Percentiles rank a stretch among this genome's conserved stretches.
phyloP scores from a whole-genome alignment of 345 rosid genomes.

The Dimocarpus longan region DNA sequence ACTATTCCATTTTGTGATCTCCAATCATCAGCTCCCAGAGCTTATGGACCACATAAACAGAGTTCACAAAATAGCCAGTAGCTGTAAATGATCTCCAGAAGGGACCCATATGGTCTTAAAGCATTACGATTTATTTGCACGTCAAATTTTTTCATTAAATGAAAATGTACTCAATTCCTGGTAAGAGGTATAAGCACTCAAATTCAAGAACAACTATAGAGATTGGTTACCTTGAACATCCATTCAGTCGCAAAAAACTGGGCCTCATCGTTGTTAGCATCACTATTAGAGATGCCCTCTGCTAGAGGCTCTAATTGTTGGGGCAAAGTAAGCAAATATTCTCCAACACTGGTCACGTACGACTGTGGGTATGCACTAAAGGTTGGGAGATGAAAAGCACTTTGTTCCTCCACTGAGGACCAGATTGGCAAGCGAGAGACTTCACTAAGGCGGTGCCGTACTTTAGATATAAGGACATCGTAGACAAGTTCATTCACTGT shows the following conservation, averaged over 20 bases:
- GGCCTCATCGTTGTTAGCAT: slow-evolving; percentile 79
- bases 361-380: slow-evolving; percentile 96
- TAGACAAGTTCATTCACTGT: slow-evolving; percentile 92
- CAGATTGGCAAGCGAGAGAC: slow-evolving; percentile 83
- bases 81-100: neutral
- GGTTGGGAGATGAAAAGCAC: slow-evolving; percentile 79
- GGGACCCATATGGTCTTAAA: neutral
- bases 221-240: slow-evolving; percentile 91
- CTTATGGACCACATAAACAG: neutral
- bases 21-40: no score
- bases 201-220: neutral
- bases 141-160: neutral
- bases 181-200: neutral
- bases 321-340: slow-evolving; percentile 96
- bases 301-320: slow-evolving; percentile 99
- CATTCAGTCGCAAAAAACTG: slow-evolving; percentile 97
- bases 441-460: slow-evolving; percentile 81
- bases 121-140: neutral
- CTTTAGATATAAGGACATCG: slow-evolving; percentile 94
- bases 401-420: slow-evolving; percentile 87
- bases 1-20: neutral
- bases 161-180: neutral
- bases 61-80: no score
- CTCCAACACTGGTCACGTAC: slow-evolving; percentile 87
- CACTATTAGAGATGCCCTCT: slow-evolving; percentile 83